These are phyloP conservation scores for Tulasnella sp. DNA, from an alignment of 768 basidiomycete species.

Conservation along the genomic window DNA sequence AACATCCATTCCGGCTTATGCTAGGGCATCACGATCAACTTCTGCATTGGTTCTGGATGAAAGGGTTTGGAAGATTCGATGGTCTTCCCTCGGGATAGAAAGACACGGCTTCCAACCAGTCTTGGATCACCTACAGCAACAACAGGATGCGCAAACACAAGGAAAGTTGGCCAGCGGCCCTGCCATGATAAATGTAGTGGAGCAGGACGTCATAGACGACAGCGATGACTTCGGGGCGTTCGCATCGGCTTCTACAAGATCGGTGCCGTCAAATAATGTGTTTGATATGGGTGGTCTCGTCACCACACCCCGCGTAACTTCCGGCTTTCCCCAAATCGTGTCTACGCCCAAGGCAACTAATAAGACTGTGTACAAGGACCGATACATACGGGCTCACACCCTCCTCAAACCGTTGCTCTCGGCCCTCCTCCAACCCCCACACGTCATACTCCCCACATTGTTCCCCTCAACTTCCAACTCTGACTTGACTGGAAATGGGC, in stretches of 20 bases:
- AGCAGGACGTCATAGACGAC: slow-evolving; percentile 21
- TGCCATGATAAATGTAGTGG: slow-evolving; percentile 43
- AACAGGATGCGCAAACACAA: not conserved
- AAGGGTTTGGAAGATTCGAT: slow-evolving; percentile 62
- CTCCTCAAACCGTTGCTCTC: slow-evolving; percentile 49
- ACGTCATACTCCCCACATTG: slow-evolving; percentile 51
- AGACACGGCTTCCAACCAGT: slow-evolving; percentile 34
- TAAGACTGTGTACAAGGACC: slow-evolving; percentile 36
- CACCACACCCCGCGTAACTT: slow-evolving; percentile 20
- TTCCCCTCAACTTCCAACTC: slow-evolving; percentile 29
- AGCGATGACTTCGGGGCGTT: slow-evolving; percentile 91
- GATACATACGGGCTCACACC: slow-evolving; percentile 52
- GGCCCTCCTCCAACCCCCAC: slow-evolving; percentile 49
- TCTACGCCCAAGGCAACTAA: not conserved
- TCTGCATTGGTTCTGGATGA: slow-evolving; percentile 57
- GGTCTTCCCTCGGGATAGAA: slow-evolving; percentile 47
- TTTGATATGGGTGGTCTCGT: slow-evolving; percentile 28
- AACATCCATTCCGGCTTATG: slow-evolving; percentile 68
- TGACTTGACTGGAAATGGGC: no score
- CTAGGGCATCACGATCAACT: slow-evolving; percentile 51
- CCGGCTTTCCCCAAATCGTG: not conserved
- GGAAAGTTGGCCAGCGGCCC: slow-evolving; percentile 35
- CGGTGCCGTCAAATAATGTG: slow-evolving; percentile 5
- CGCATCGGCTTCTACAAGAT: slow-evolving; percentile 31
- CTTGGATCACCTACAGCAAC: slow-evolving; percentile 42